These are phyloP conservation scores for Globisporangium viniferum DNA, from an alignment of 352 stramenopile genomes.

Conservation along the genomic window DNA sequence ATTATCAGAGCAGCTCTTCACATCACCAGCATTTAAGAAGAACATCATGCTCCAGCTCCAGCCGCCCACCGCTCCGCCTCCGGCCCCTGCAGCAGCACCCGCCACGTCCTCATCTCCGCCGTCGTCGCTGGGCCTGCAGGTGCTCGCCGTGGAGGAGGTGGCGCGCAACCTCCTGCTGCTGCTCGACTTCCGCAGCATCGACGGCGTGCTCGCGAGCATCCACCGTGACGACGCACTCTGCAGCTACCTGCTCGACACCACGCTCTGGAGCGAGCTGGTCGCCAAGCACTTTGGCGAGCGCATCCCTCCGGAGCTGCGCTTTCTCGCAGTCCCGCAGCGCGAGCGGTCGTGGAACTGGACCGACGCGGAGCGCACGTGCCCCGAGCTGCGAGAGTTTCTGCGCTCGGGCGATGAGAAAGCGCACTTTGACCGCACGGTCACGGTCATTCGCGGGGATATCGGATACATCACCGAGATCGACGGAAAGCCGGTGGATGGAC, in stretches of 20 bases:
- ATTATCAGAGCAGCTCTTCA: not conserved
- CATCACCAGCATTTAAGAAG: not conserved
- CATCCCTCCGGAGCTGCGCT: no score
- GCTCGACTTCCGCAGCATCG: constrained; percentile 23
- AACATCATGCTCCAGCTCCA: not conserved
- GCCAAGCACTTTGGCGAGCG: no score
- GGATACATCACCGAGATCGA: constrained; percentile 15
- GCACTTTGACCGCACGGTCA: constrained; percentile 26
- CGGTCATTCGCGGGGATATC: constrained; percentile 35
- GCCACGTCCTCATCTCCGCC: no score
- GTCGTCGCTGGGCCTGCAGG: not conserved
- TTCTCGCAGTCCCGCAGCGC: no score
- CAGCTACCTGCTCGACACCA: constrained; percentile 25
- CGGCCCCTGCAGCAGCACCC: not conserved
- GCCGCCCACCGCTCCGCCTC: not conserved
- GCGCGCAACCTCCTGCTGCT: constrained; percentile 21
- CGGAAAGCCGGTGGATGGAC: no score
- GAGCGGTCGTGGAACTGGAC: constrained; percentile 29
- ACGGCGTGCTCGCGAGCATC: constrained; percentile 16
- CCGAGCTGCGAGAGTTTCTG: constrained; percentile 36
- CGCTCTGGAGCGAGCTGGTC: no score
- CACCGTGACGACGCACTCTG: constrained; percentile 16
- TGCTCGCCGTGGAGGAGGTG: constrained; percentile 27
- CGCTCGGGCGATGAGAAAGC: constrained; percentile 26
- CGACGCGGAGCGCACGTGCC: constrained; percentile 20